Base-by-base conservation (phyloP, 768 basidiomycete genomes). In the Leccinum obscurum region DNA sequence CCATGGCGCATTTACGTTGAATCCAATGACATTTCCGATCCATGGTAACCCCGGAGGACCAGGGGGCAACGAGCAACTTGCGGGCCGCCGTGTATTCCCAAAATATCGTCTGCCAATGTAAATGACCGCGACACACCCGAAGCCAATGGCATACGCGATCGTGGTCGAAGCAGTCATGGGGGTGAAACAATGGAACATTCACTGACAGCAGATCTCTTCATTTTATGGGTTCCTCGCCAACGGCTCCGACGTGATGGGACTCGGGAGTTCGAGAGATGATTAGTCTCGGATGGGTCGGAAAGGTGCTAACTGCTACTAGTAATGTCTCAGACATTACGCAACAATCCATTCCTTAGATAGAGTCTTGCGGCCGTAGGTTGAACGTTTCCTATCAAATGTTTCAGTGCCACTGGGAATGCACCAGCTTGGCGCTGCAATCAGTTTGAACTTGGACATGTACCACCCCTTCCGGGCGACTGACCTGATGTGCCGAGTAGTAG, bases 31-130 rank as follows among this genome's bases (percentile, higher is more conserved):
- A 20, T 52, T 52, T 34, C 52, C 52, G 15, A 52, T 34, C 52
- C 52, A 52, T 34, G 52, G 52, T 52, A 52, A n/a, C n/a, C 52
- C 52, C 11, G 52, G 52, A 52, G 52, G 52, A 20, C 52, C 52
- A 20, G 52, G 52, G n/a, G 52, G 52, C 32, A 52, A 52, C 5
- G 52, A 28, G 52, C 1, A 20, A 52, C 4, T 28, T 37, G 14
- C 9, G 9, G 6, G 24, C 28, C 30, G 28, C 34, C 30, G 8
- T 30, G 30, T 20, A 34, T 52, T 52, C 52, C 11, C 4, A 13
- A 30, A 28, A 34, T 4, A 34, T 17, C 30, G 30, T 20, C n/a
- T 52, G 52, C 52, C 1, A n/a, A 34, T 30, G 6, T 28, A 34
- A 32, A 52, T 52, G 1, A 52, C 52, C 3, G 7, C n/a, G 30